phyloP scores from a whole-genome alignment of 768 basidiomycete species.

The Hypholoma fasciculare region DNA sequence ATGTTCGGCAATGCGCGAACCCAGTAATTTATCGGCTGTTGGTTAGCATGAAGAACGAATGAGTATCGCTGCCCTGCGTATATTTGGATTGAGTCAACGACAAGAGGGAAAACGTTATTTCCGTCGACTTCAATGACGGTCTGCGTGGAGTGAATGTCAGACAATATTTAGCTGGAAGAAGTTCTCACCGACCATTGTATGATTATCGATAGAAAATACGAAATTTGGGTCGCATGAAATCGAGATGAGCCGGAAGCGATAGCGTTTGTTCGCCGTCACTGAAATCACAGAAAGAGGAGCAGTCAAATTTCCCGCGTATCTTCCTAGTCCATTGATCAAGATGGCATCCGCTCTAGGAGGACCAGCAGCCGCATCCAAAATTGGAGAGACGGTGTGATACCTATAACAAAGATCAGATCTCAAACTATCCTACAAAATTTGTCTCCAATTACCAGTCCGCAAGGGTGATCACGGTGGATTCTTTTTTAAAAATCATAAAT shows the following conservation, averaged over 20 bases:
- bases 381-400: conserved; percentile 27
- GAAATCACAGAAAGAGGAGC: conserved; percentile 36
- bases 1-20: conserved; percentile 37
- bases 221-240: conserved; percentile 47
- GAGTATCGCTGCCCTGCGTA: conserved; percentile 53
- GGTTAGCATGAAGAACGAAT: conserved; percentile 33
- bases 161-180: neutral
- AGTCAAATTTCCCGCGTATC: conserved; percentile 33
- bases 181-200: conserved; percentile 29
- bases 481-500: neutral
- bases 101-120: conserved; percentile 38
- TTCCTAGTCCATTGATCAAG: conserved; percentile 50
- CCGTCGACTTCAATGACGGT: conserved; percentile 41
- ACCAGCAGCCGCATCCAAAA: conserved; percentile 15
- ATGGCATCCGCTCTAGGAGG: conserved; percentile 31
- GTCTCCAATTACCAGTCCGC: conserved; percentile 26
- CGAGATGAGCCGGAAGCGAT: conserved; percentile 48
- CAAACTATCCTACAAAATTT: neutral
- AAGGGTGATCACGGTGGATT: conserved; percentile 29
- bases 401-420: conserved; percentile 22
- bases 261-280: conserved; percentile 34
- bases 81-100: conserved; percentile 41
- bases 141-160: neutral
- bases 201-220: conserved; percentile 43
- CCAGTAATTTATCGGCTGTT: conserved; percentile 40